These are phyloP conservation scores for Thelonectria rubi DNA, from an alignment of 2,329 filamentous ascomycete genomes.

Conservation along the genomic window DNA sequence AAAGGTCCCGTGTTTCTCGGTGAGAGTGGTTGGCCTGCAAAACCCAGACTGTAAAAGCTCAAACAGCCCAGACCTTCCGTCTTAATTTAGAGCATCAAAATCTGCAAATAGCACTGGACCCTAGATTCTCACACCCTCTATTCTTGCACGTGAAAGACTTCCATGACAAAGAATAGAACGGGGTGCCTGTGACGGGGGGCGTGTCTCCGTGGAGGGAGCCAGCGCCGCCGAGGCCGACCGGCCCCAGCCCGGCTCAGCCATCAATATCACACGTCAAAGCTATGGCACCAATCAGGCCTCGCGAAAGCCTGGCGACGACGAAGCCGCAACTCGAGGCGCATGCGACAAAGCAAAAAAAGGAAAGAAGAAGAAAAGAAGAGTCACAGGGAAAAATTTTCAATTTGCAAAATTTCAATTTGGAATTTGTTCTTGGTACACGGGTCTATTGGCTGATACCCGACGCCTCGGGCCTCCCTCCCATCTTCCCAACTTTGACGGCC, in stretches of 20 bases:
- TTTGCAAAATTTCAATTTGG: neutral
- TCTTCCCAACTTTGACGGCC: neutral
- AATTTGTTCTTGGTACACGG: neutral
- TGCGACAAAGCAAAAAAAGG: conserved; percentile 1
- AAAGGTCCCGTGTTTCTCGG: no score
- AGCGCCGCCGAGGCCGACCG: neutral
- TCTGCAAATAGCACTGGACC: neutral
- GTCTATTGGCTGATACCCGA: conserved; percentile 3
- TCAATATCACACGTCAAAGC: conserved; percentile 7
- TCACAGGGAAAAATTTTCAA: conserved; percentile 9
- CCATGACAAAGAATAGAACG: no score
- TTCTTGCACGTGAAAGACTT: neutral
- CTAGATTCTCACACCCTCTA: conserved; percentile 4
- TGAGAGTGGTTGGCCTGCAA: no score
- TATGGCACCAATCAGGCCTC: conserved; percentile 8
- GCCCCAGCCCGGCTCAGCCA: neutral
- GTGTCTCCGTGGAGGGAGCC: no score
- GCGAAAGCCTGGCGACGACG: neutral
- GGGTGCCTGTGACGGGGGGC: no score
- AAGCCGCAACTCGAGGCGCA: neutral
- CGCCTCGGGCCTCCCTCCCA: neutral
- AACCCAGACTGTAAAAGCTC: no score
- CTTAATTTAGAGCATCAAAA: conserved; percentile 2
- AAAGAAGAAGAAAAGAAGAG: neutral
- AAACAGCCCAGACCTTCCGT: no score